Base-by-base conservation (phyloP, 805 yeast species). In the Candida andamanensis region DNA sequence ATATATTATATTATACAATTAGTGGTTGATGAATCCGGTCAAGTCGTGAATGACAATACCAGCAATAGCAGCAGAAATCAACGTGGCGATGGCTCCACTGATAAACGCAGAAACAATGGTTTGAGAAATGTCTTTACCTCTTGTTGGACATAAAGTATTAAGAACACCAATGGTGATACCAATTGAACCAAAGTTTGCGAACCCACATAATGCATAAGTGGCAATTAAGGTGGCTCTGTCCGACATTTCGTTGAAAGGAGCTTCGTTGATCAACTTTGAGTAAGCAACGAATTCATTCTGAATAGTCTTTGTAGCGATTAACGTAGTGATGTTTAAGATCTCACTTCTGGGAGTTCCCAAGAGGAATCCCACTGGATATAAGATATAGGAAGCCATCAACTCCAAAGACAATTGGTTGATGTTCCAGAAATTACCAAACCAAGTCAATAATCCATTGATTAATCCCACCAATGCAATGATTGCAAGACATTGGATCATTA, bases 371-470 rank as follows among this genome's bases (percentile, higher is more conserved):
- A 74, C 67, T 6, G 83, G 83, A 49, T 76, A 76, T 39, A 77
- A 63, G 29, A 76, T 47, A 56, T 77, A 76, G 17, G 79, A 72
- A 34, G 69, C 52, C 45, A 76, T 76, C 54, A 73, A 63, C 46
- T 75, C 76, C 45, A 76, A 55, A 8, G 78, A 66, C 40, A 76
- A 65, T 9, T 50, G 45, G 17, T 63, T 48, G 42, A 77, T 76
- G 41, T 74, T 73, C 82, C 81, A 76, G 59, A 71, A 76, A 29
- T 65, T 60, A 39, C 80, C 81, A 41, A 76, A 77, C 76, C 78
- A 76, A 4, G 74, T 64, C 39, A 76, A 62, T 16, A 76, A 46
- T 6, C 72, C 79, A 47, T 76, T 74, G 45, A 70, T 50, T 44
- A 77, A 60, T 4, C 79, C 69, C 35, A 76, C 79, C 26, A 74